phyloP scores from a whole-genome alignment of 352 stramenopile species.

The Globisporangium radiosum region DNA sequence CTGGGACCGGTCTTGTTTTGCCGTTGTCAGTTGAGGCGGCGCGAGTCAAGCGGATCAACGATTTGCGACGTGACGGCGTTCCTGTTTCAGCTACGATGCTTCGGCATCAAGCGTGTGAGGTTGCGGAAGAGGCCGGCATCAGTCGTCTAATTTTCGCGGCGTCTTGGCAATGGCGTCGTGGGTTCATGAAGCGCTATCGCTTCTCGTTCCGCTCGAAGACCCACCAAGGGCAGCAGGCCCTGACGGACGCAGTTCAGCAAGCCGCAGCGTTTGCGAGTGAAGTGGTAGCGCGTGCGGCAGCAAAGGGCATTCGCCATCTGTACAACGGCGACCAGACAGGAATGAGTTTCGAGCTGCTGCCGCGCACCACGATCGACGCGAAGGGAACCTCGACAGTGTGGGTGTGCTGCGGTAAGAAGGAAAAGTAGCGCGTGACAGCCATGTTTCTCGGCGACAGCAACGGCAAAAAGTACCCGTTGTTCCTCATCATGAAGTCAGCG shows the following conservation, averaged over 20 bases:
- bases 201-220: conserved; percentile 17
- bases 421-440: conserved; percentile 22
- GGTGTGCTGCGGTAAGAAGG: conserved; percentile 16
- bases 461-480: conserved; percentile 21
- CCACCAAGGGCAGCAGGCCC: conserved; percentile 12
- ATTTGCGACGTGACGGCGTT: conserved; percentile 4
- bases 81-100: conserved; percentile 7
- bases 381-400: conserved; percentile 19
- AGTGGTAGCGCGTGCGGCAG: neutral
- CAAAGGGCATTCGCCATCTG: conserved; percentile 11
- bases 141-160: neutral
- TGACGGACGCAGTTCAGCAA: neutral
- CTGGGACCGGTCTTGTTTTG: neutral
- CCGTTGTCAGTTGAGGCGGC: neutral
- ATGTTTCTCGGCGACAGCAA: conserved; percentile 20
- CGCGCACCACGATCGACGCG: conserved; percentile 13
- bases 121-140: neutral
- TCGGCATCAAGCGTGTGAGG: neutral
- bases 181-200: conserved; percentile 5
- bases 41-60: conserved; percentile 8
- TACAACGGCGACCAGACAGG: conserved; percentile 21
- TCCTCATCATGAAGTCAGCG: conserved; percentile 19
- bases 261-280: conserved; percentile 7
- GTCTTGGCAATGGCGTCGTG: conserved; percentile 4
- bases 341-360: conserved; percentile 24